These are phyloP conservation scores for Dryadomyces sulphureus DNA, from an alignment of 2,329 filamentous ascomycete species.

Conservation along the genomic window DNA sequence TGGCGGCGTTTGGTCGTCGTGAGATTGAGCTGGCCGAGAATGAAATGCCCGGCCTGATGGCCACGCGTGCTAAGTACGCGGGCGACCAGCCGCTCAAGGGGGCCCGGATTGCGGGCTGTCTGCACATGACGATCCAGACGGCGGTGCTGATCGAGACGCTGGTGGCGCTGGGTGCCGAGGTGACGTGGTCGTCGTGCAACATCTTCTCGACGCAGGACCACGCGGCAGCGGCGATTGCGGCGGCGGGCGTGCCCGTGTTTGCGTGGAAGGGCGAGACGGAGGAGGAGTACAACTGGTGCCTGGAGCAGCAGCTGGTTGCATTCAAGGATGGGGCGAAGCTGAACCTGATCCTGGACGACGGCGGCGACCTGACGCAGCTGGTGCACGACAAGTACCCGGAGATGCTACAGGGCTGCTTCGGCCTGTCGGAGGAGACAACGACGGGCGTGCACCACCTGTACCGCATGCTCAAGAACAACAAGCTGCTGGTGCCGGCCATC, in stretches of 20 bases:
- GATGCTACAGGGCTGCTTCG: slow-evolving; percentile 95
- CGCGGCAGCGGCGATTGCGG: slow-evolving; percentile 93
- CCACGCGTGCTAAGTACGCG: slow-evolving; percentile 83
- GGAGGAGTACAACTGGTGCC: slow-evolving; percentile 99
- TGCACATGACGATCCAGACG: slow-evolving; percentile 99
- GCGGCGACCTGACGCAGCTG: slow-evolving; percentile 89
- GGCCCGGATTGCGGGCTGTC: slow-evolving; percentile 90
- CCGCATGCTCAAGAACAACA: slow-evolving; percentile 85
- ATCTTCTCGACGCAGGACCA: slow-evolving; percentile 99
- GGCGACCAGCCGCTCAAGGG: slow-evolving; percentile 85
- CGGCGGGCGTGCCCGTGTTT: slow-evolving; percentile 75
- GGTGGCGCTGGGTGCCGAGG: slow-evolving; percentile 84
- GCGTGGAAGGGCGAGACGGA: slow-evolving; percentile 84
- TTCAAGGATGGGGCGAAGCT: slow-evolving; percentile 96
- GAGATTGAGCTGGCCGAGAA: slow-evolving; percentile 97
- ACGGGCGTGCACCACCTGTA: slow-evolving; percentile 99
- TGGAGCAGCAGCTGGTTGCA: slow-evolving; percentile 91
- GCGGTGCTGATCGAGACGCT: slow-evolving; percentile 99
- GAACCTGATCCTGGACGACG: slow-evolving; percentile 98
- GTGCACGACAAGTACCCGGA: slow-evolving; percentile 98
- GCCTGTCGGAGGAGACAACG: slow-evolving; percentile 98
- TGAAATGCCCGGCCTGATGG: slow-evolving; percentile 96
- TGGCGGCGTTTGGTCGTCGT: slow-evolving; percentile 96
- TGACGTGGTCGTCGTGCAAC: slow-evolving; percentile 99
- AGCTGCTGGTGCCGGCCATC: slow-evolving; percentile 86